Evolutionary conservation across 331 rosid genomes (phyloP).

Genomic region (Telfairia occidentalis): DNA sequence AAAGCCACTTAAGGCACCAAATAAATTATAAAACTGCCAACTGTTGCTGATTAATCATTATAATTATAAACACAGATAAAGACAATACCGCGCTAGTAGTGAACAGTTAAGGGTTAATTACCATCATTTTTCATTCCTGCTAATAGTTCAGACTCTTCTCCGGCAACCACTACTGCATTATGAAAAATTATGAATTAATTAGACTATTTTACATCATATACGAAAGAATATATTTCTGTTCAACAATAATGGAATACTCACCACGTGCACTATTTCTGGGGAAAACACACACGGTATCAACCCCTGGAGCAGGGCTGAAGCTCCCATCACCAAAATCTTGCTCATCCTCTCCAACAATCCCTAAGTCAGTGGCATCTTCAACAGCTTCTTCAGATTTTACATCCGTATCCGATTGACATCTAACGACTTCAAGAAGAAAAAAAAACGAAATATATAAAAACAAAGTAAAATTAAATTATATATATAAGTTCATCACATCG

Average conservation of each 20-base stretch:
- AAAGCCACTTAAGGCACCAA: background rate
- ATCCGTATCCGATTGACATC: slow-evolving; percentile 48
- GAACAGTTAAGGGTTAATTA: slow-evolving; percentile 12
- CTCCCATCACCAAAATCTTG: slow-evolving; percentile 58
- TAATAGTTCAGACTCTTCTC: slow-evolving; percentile 50
- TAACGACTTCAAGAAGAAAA: slow-evolving; percentile 38
- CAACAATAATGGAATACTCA: slow-evolving; percentile 10
- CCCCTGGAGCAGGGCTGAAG: slow-evolving; percentile 61
- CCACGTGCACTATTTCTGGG: slow-evolving; percentile 53
- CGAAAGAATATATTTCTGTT: background rate
- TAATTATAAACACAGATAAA: background rate
- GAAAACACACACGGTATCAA: slow-evolving; percentile 63
- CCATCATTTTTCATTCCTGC: slow-evolving; percentile 62
- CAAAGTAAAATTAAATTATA: background rate
- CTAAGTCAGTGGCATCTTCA: slow-evolving; percentile 60
- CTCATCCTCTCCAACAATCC: slow-evolving; percentile 62
- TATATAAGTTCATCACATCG: background rate
- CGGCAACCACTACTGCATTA: slow-evolving; percentile 53
- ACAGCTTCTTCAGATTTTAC: slow-evolving; percentile 31
- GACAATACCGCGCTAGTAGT: background rate
- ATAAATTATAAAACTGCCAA: background rate
- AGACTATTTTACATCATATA: background rate
- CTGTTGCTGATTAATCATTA: background rate
- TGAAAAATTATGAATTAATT: slow-evolving; percentile 7
- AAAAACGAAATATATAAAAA: background rate